These are phyloP conservation scores for Colletotrichum sp. DNA, from an alignment of 2,329 filamentous ascomycete genomes.

Conservation along the genomic window DNA sequence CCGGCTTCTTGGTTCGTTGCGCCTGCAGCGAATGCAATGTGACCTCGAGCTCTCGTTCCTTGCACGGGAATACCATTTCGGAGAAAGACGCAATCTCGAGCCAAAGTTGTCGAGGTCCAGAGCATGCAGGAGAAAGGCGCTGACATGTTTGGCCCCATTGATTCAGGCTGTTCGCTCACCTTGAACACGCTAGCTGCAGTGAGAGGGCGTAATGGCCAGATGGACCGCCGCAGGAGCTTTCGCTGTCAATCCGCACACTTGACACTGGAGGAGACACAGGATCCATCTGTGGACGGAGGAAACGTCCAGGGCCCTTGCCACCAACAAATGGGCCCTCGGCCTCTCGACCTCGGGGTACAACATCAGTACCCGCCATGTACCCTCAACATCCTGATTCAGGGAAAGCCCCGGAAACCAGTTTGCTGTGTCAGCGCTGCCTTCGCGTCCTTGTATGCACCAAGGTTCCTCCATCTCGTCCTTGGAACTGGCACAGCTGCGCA, in stretches of 20 bases:
- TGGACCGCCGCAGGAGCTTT: not conserved
- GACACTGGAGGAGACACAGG: not conserved
- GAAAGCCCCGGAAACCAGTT: not conserved
- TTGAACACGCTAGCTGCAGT: conserved; percentile 8
- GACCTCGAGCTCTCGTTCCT: not conserved
- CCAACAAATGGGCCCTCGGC: not conserved
- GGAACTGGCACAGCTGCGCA: not conserved
- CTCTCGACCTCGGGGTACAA: not conserved
- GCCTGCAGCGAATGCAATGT: not conserved
- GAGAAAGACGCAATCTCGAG: not conserved
- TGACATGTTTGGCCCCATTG: not conserved
- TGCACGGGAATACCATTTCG: not conserved
- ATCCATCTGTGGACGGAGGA: not conserved
- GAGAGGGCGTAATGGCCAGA: not conserved
- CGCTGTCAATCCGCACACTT: not conserved
- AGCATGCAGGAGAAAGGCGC: not conserved
- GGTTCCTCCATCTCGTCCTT: not conserved
- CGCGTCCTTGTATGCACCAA: not conserved
- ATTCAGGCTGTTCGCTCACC: not conserved
- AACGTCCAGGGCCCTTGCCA: not conserved
- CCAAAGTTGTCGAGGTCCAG: not conserved
- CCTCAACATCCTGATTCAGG: not conserved
- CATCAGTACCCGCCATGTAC: conserved; percentile 6
- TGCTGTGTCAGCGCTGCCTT: not conserved
- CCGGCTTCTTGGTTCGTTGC: not conserved